Evolutionary conservation across 345 rosid species (phyloP), one percentile per base, ranked within the genome.

Genomic region (Gossypium arboreum): DNA sequence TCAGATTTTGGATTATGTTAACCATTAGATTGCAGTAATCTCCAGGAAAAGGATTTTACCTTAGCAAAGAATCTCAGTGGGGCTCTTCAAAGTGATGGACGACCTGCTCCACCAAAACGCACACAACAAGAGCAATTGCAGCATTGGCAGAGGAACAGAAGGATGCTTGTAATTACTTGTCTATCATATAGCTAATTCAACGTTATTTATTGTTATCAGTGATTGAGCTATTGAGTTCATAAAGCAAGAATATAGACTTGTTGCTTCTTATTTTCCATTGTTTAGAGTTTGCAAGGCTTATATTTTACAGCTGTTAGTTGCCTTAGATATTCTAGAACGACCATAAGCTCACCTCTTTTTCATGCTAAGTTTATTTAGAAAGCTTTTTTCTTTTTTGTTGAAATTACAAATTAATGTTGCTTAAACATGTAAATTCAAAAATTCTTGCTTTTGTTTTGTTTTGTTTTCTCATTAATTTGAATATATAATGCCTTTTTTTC

Each of bases 1-100:
- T 95, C 99, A 76, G 99, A 93, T 87, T 93, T 95, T 88, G 99
- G 99, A 73, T 85, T 93, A 67, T 95, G 98, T 79, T 93, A 95
- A 80, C 98, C 99, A 54, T 77, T 95, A 84, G 99, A 95, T 84
- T 95, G 98, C 84, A 93, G 98, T 82, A 85, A 81, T 75, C 93
- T 95, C 27, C 94, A 91, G 81, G 99, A 95, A 86, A 94, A 91
- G 81, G 99, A 93, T 83, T 95, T 95, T 76, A 81, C 87, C 68
- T 56, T 81, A 77, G 89, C 82, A 60, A 86, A 56, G 64, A 94
- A 83, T 78, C 79, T 81, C 61, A 95, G 94, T 76, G 97, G 91
- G 69, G 87, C 88, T 74, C 81, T 85, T 54, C 92, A 86, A 76
- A 89, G 89, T 80, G 98, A 90, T 81, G 99, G 95, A 18, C 88